Conservation (phyloP, 2,329 filamentous ascomycete genomes). For the Neonectria coccinea region DNA sequence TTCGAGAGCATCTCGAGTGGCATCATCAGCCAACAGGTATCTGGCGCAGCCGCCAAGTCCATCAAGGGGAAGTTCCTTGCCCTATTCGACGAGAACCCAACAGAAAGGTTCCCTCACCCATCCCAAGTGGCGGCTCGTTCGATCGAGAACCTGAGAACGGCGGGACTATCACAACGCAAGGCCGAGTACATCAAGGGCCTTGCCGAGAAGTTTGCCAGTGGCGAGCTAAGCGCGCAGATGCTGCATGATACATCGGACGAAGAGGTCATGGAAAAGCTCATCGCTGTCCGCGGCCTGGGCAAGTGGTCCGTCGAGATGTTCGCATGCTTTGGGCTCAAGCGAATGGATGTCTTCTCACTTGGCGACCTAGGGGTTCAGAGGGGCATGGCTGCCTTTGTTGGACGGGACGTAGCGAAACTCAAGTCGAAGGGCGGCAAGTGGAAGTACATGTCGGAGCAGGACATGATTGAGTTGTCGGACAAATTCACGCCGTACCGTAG, state of each 20-base stretch:
- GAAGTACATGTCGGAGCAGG: constrained; percentile 96
- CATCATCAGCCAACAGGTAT: constrained; percentile 97
- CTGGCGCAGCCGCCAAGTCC: constrained; percentile 87
- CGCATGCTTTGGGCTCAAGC: constrained; percentile 92
- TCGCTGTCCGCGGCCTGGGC: constrained; percentile 87
- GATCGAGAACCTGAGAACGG: constrained; percentile 78
- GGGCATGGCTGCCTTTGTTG: constrained; percentile 90
- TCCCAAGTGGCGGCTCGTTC: constrained; percentile 74
- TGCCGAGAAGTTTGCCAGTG: constrained; percentile 80
- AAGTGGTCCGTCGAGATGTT: constrained; percentile 99
- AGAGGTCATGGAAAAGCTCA: constrained; percentile 83
- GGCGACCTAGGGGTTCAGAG: constrained; percentile 95
- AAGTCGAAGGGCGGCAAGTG: constrained; percentile 88
- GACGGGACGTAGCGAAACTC: constrained; percentile 84
- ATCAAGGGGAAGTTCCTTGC: constrained; percentile 88
- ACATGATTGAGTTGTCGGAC: constrained; percentile 87
- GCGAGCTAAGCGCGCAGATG: constrained; percentile 81
- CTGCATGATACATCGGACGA: constrained; percentile 85
- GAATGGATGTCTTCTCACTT: constrained; percentile 91
- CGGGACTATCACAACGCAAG: constrained; percentile 92
- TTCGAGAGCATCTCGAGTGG: constrained; percentile 86
- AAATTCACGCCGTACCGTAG: constrained; percentile 89
- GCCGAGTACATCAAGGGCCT: constrained; percentile 94
- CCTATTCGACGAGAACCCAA: constrained; percentile 68
- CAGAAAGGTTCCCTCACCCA: constrained; percentile 76